Evolutionary conservation across 441 rosid species (phyloP), one percentile per base, ranked within the genome.

Genomic region (Adansonia grandidieri): DNA sequence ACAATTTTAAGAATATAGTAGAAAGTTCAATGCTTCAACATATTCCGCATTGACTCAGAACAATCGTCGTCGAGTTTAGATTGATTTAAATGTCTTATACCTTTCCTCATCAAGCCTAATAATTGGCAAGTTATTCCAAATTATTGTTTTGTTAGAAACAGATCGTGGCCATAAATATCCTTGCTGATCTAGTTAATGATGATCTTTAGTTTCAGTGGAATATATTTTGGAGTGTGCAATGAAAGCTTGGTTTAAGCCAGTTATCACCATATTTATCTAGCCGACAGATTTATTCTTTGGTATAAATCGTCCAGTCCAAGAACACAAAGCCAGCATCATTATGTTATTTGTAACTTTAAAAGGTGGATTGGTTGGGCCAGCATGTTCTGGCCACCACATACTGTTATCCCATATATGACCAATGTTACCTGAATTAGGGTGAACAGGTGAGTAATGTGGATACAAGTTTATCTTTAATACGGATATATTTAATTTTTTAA

Each of bases 281-380:
- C 71, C 37, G 40, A 44, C 24, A 28, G 75, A 72, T 77, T 61
- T 80, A 62, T 80, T 75, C 78, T 32, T 64, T 48, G 75, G 78
- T 51, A 74, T 48, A 75, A 81, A 64, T 76, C 67, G 66, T 80
- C 72, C 72, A 69, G 78, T 75, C 80, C 66, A 82, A 74, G 56
- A 62, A 76, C 45, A 53, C 48, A 66, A 75, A 77, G 73, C 60
- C 56, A 45, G 58, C 37, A 53, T 80, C 78, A 80, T 60, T 54
- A 74, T 75, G 82, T 83, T 74, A 82, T 82, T 37, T 79, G 57
- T 81, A 37, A 80, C 82, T 75, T 73, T 42, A 82, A 84, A 82
- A 79, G 62, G 28, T 83, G 42, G 37, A 32, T 32, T 80, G 68
- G 50, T 77, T 81, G 86, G 81, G 79, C 84, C 80, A 71, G 17